Evolutionary conservation across 225 moss, liverwort and hornwort species (phyloP).

Genomic region (Ulota crispa): DNA sequence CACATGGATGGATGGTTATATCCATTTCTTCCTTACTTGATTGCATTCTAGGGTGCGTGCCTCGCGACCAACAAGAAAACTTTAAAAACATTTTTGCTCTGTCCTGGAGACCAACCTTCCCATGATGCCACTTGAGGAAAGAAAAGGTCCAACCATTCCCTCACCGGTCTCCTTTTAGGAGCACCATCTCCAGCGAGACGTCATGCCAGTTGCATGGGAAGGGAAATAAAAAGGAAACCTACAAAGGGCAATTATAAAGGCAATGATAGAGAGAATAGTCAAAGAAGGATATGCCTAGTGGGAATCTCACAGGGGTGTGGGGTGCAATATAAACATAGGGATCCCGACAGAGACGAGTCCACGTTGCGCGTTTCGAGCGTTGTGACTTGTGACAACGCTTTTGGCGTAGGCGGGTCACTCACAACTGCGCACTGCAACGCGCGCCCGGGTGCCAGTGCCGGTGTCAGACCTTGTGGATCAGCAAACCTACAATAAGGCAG

Average conservation of each 20-base stretch:
- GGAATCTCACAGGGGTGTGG: background rate
- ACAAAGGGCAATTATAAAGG: background rate
- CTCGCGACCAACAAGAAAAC: no score
- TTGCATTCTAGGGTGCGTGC: no score
- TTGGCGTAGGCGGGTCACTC: no score
- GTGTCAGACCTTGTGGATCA: background rate
- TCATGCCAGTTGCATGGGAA: background rate
- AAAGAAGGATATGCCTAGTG: no score
- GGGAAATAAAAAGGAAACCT: background rate
- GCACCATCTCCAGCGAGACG: background rate
- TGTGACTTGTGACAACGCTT: no score
- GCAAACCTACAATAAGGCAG: background rate
- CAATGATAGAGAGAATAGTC: background rate
- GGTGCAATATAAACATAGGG: background rate
- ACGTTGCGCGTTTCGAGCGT: background rate
- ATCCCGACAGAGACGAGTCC: background rate
- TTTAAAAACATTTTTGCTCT: no score
- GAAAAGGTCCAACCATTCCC: background rate
- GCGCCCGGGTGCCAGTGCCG: no score
- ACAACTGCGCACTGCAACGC: no score
- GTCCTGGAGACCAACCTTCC: no score
- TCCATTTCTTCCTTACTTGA: no score
- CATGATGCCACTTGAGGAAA: no score
- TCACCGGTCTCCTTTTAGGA: background rate
- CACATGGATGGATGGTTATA: no score